Evolutionary conservation across 129 eudicot genomes (phyloP), one percentile per base, ranked within the genome.

Genomic region (Flaveria sonorensis): DNA sequence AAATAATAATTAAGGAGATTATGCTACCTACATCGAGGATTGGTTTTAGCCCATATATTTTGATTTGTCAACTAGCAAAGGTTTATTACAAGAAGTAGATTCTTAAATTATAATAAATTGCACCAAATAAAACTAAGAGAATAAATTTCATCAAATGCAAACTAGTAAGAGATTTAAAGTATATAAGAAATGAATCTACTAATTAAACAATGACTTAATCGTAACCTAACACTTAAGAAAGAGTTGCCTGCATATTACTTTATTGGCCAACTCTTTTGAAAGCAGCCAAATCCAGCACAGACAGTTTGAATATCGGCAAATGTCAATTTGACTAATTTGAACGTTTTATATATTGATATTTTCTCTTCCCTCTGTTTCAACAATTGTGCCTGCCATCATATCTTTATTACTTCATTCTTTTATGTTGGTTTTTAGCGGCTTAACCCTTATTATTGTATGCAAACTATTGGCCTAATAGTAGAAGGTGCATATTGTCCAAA

Each of bases 291-390:
- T 70, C 70, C 77, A 20, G 82, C 65, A 79, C 77, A 20, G 36
- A 20, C 13, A 3, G 30, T 78, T 78, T 78, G 82, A 79, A 71
- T 13, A 71, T 79, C 26, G 76, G 71, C 82, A 71, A 69, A 61
- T 52, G 72, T 79, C 83, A 48, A 50, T 71, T 61, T 36, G 73
- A 79, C 83, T 56, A 39, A 28, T 26, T 24, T 45, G 63, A 42
- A 46, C 14, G 36, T 45, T 57, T 20, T 24, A 68, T 56, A 21
- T 68, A 68, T 55, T 15, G 39, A 68, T 39, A n/a, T 24, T 56
- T 2, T 10, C 48, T 3, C 15, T 53, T 28, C 36, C 39, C 39
- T 32, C 39, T 32, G 1, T 32, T 32, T 21, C 47, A 68, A 70
- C 60, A 56, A 12, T 18, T 77, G 19, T 59, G 63, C 76, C 61